Conservation (phyloP, 2,329 filamentous ascomycete species). For the Xylariales sp. region DNA sequence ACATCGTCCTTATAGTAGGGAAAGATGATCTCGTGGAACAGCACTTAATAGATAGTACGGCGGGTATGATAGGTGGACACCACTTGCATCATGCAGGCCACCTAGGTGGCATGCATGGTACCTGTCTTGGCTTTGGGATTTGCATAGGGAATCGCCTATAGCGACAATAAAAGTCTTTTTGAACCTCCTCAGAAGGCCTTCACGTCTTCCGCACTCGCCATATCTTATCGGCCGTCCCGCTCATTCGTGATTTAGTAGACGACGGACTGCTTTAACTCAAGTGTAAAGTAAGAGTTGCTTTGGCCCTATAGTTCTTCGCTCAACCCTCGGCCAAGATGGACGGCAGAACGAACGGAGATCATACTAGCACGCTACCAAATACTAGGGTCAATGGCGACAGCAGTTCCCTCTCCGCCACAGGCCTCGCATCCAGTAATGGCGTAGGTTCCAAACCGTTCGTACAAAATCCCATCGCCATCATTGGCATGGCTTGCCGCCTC, state of each 20-base stretch:
- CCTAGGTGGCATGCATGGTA: neutral
- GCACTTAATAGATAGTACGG: neutral
- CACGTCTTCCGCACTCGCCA: neutral
- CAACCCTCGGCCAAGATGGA: neutral
- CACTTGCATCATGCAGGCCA: constrained; percentile 6
- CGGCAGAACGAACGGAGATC: neutral
- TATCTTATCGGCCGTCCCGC: neutral
- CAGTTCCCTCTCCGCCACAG: neutral
- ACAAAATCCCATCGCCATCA: constrained; percentile 20
- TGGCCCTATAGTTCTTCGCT: neutral
- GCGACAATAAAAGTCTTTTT: constrained; percentile 1
- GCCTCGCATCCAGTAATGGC: neutral
- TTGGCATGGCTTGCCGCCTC: constrained; percentile 28
- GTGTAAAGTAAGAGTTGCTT: neutral
- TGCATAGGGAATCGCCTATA: neutral
- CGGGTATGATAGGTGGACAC: neutral
- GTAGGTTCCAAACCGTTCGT: neutral
- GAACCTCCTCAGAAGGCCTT: neutral
- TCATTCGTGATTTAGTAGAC: neutral
- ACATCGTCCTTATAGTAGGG: neutral
- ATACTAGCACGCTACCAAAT: neutral
- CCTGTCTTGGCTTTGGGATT: neutral
- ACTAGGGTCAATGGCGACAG: neutral
- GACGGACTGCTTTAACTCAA: neutral
- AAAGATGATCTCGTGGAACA: neutral